phyloP scores from a whole-genome alignment of 306 rosid species.

The Neltuma alba region DNA sequence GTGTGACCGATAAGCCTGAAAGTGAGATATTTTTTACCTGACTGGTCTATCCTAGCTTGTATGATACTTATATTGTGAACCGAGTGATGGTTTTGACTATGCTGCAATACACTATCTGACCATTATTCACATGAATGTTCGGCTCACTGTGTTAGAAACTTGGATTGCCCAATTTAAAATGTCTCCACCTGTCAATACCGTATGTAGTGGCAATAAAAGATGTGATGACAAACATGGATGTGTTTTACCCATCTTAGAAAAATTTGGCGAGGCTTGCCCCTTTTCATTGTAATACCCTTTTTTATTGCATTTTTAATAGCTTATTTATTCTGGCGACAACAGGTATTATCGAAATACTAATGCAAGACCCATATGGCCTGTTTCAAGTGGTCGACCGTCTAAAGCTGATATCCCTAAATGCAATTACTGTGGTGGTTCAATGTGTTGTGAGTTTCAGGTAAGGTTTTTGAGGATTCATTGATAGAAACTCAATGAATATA shows the following conservation, averaged over 20 bases:
- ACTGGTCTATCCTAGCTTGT: background rate
- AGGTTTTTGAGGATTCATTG: conserved; percentile 22
- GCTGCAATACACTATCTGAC: background rate
- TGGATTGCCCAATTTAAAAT: background rate
- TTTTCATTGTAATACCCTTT: background rate
- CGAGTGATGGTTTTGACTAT: background rate
- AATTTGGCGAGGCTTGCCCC: background rate
- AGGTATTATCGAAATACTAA: conserved; percentile 67
- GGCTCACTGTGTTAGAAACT: background rate
- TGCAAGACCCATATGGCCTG: conserved; percentile 72
- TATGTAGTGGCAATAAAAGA: background rate
- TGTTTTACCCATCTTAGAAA: background rate
- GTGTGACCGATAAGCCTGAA: background rate
- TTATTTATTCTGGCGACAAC: conserved; percentile 18
- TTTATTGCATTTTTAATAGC: background rate
- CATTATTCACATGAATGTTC: background rate
- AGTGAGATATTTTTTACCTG: background rate
- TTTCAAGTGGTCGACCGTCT: conserved; percentile 74
- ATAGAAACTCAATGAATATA: background rate
- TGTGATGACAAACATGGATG: no score
- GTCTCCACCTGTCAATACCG: background rate
- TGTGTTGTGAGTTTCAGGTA: conserved; percentile 50
- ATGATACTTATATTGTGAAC: conserved; percentile 25
- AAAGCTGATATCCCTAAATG: conserved; percentile 51
- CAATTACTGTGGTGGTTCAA: conserved; percentile 37